A percentile compares a stretch with the other conserved stretches of the same genome.
Evolutionary conservation across 345 rosid genomes (phyloP).

Genomic region (Gynandropsis gynandra): DNA sequence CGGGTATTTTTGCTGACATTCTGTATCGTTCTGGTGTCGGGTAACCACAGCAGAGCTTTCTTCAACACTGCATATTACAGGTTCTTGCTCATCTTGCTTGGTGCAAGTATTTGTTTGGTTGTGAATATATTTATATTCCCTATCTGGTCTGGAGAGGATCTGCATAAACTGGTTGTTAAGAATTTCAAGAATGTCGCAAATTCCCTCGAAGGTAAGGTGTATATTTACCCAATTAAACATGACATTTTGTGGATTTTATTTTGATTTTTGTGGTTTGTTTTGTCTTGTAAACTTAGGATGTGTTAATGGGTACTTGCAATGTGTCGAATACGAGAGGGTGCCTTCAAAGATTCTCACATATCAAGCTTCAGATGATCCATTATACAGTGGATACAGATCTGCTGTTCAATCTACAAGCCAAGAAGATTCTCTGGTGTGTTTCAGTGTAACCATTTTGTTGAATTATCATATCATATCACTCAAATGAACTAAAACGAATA

Average conservation of each 20-base stretch:
- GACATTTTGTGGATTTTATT: neutral
- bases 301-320: constrained; percentile 56
- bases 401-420: constrained; percentile 68
- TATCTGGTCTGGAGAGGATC: constrained; percentile 86
- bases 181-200: constrained; percentile 69
- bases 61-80: constrained; percentile 51
- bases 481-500: neutral
- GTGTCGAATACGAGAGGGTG: constrained; percentile 58
- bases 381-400: constrained; percentile 64
- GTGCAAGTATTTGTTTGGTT: constrained; percentile 55
- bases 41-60: constrained; percentile 44
- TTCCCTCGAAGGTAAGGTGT: constrained; percentile 63
- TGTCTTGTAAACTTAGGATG: constrained; percentile 34
- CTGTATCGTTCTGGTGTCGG: constrained; percentile 72
- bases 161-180: constrained; percentile 69
- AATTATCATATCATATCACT: neutral
- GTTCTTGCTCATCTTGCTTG: constrained; percentile 49
- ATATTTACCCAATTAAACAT: neutral
- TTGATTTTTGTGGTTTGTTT: neutral
- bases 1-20: constrained; percentile 72
- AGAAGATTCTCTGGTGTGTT: constrained; percentile 65
- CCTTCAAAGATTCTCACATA: constrained; percentile 74
- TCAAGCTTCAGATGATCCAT: constrained; percentile 69
- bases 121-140: constrained; percentile 61
- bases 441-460: neutral